Base-by-base conservation (phyloP, 768 basidiomycete genomes). In the Leccinum rimulosum region DNA sequence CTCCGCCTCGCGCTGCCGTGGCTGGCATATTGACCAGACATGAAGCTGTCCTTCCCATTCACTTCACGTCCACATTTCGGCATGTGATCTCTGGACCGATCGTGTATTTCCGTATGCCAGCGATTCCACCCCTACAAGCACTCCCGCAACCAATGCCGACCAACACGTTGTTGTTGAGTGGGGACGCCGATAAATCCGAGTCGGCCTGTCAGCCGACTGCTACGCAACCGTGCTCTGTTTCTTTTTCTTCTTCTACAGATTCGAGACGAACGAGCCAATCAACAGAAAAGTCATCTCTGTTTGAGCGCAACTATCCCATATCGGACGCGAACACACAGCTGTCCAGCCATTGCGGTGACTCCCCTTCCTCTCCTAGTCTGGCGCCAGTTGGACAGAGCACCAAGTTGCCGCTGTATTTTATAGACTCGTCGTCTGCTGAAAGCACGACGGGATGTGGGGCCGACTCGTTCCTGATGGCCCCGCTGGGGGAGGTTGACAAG, bases 41-140 rank as follows among this genome's bases (percentile, higher is more conserved):
- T 28, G 62, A 63, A 88, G 88, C 88, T 58, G 76, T 88, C 52
- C 73, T 89, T 50, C 87, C 88, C 2, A 82, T 80, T 35, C 84
- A 89, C 68, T 84, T 90, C 67, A 86, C 84, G 9, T 84, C 85
- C 17, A 86, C 87, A 66, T 91, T 90, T 68, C 77, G 84, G 50
- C 86, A 85, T 58, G 85, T 87, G 30, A 77, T 78, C 4, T 70
- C 84, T 43, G 83, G 85, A 3, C 87, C 87, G 40, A 77, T 84
- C 36, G 68, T 87, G 28, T 79, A 80, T 60, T 86, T 87, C 60
- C 83, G 85, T 40, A 87, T 89, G 82, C 89, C 89, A 27, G 82
- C 86, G 12, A 74, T 89, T 25, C 81, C 87, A 14, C 86, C 86
- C n/a, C 66, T 83, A 31, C 84, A 79, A 55, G 82, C 86, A 27